phyloP scores from a whole-genome alignment of 2,329 filamentous ascomycete species.

The Scytalidium sp. region DNA sequence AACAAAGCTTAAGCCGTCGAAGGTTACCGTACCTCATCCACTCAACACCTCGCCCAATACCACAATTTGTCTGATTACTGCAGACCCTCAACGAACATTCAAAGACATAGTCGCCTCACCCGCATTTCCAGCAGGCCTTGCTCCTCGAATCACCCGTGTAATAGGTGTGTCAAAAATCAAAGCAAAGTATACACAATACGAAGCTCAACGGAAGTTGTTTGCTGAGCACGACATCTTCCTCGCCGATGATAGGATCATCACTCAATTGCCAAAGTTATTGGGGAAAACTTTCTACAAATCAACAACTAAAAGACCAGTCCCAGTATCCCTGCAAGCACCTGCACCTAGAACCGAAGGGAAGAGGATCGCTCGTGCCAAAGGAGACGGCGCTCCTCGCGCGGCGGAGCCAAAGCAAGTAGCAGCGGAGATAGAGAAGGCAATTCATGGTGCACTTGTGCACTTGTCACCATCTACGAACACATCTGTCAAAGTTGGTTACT shows the following conservation, averaged over 20 bases:
- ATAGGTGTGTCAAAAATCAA: slow-evolving; percentile 85
- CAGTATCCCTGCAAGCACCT: slow-evolving; percentile 66
- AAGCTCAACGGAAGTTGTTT: slow-evolving; percentile 78
- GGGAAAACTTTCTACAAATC: slow-evolving; percentile 92
- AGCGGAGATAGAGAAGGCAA: slow-evolving; percentile 75
- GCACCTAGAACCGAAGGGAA: slow-evolving; percentile 59
- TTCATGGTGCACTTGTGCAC: slow-evolving; percentile 76
- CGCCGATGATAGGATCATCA: slow-evolving; percentile 82
- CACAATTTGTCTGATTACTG: slow-evolving; percentile 83
- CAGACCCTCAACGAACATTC: slow-evolving; percentile 77
- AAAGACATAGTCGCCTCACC: slow-evolving; percentile 81
- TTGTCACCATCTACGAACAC: slow-evolving; percentile 77
- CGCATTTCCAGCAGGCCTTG: slow-evolving; percentile 65
- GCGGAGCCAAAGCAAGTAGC: slow-evolving; percentile 55
- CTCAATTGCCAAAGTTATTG: slow-evolving; percentile 69
- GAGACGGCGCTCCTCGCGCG: slow-evolving; percentile 35
- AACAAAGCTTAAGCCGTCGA: slow-evolving; percentile 76
- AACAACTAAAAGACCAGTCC: slow-evolving; percentile 81
- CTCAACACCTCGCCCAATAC: slow-evolving; percentile 64
- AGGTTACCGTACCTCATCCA: slow-evolving; percentile 75
- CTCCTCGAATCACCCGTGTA: slow-evolving; percentile 68
- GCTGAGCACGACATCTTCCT: slow-evolving; percentile 91
- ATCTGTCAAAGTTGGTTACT: slow-evolving; percentile 74
- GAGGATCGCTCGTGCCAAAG: slow-evolving; percentile 55
- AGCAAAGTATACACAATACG: slow-evolving; percentile 84